phyloP scores from a whole-genome alignment of 106 monocot species.

The Vanilla planifolia region DNA sequence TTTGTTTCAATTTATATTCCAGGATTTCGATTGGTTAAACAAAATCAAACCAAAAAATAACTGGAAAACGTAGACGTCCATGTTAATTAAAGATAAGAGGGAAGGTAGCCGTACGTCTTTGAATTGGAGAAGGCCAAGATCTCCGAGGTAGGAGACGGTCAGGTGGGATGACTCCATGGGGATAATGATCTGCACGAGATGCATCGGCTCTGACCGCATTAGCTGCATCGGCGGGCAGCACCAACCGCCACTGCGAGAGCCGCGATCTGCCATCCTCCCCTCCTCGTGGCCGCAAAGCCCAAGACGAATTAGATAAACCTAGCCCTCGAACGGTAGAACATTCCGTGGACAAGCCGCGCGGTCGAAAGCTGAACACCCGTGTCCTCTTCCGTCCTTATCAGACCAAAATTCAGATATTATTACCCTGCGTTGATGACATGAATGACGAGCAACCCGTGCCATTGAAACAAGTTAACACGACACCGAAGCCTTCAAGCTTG shows the following conservation, averaged over 20 bases:
- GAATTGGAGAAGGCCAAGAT: slow-evolving; percentile 89
- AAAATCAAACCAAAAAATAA: too few species aligned
- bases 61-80: too few species aligned
- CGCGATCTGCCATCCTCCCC: slow-evolving; percentile 16
- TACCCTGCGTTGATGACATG: too few species aligned
- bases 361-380: background rate
- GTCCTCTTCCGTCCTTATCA: background rate
- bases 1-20: too few species aligned
- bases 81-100: background rate
- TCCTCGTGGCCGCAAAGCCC: background rate
- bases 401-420: too few species aligned
- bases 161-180: slow-evolving; percentile 83
- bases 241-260: slow-evolving; percentile 21
- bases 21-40: too few species aligned
- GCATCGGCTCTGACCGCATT: slow-evolving; percentile 93
- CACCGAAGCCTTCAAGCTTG: too few species aligned
- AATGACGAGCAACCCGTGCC: too few species aligned
- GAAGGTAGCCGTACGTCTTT: slow-evolving; percentile 58
- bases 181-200: slow-evolving; percentile 91
- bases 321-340: background rate
- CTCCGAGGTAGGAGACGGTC: slow-evolving; percentile 86
- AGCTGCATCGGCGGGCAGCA: slow-evolving; percentile 94
- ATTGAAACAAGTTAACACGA: too few species aligned
- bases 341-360: background rate
- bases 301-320: background rate